Evolutionary conservation across 1,139 yeast genomes (phyloP), one percentile per base, ranked within the genome.

Genomic region (Keqinozyma sinolaborantium): DNA sequence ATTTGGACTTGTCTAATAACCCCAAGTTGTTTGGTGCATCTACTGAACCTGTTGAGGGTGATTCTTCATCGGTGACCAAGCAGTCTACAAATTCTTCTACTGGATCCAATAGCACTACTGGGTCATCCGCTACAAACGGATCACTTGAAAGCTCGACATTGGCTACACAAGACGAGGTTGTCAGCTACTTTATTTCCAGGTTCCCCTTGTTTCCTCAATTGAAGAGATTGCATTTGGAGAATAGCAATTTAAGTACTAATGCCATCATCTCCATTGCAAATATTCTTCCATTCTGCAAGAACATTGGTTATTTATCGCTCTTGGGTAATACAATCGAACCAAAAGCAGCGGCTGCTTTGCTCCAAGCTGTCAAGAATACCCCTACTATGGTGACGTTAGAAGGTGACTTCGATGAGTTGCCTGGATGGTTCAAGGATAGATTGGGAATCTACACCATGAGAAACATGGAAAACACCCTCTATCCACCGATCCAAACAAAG

Each of bases 361-460:
- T 64, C 13, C 68, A 64, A 42, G 71, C 64, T 1, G 53, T 66
- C 20, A 65, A 67, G 38, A 64, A 63, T 35, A 64, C 73, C 19
- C 55, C 51, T 23, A 54, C 66, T 10, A 48, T 69, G 32, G 59
- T 67, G 23, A 61, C 67, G 9, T 45, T 69, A 24, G 74, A 69
- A 29, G 61, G 65, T 30, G 71, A 69, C 38, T 47, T 50, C 24
- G 66, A 58, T 7, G 48, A 50, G 3, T 52, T 68, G 34, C 74
- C 75, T 3, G 56, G 51, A 23, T 46, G 70, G 28, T 64, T 73
- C 40, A 77, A 69, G 44, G 82, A 80, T 36, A 70, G 70, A 39
- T 66, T 82, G 31, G 84, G 87, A 1, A 56, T 83, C 25, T 77
- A 79, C 45, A 72, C 85, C 2, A 80, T 83, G 78, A 72, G 79